Base-by-base conservation (phyloP, 192 early-diverging fungal genomes). In the Jimgerdemannia flammicorona region DNA sequence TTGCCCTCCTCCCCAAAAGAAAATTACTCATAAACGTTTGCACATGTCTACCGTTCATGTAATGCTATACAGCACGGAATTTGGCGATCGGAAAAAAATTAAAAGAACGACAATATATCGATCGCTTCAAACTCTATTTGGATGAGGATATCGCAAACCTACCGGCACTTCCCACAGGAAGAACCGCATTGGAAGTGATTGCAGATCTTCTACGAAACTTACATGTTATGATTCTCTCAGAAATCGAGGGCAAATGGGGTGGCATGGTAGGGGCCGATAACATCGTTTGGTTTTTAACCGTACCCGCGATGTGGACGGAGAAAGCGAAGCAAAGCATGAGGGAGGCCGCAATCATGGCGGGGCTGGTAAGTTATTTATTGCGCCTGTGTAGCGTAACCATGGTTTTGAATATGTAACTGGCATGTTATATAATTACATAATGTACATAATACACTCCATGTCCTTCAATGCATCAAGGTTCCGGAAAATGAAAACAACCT, bases 331-430 rank as follows among this genome's bases (percentile, higher is more conserved):
- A 29, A 40, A 70, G 64, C 3, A 75, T 85, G 70, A 78, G 81
- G 4, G 66, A 69, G 39, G 77, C 77, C 2, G 76, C 78, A 8
- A 69, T 82, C 17, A 71, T 80, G 63, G 77, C 81, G 29, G 84
- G 84, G 6, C 78, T 85, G 54, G 70, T 81, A 1, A 66, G 49
- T 6, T 59, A 6, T 10, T 59, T 59, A 59, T 29, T 29, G 29
- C 29, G 29, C 29, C 0, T 29, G 29, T n/a, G 29, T 29, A 29
- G 29, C 29, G 29, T 29, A 29, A 29, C 29, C 29, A 29, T 29
- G 29, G 29, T 29, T 1, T 29, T 29, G 29, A 29, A 29, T 29
- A 1, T 29, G 29, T 29, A 29, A 29, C 29, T 29, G 1, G 29
- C 29, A 29, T 0, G 29, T 29, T 29, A 29, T 29, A 29, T 29